Evolutionary conservation across 2,329 filamentous ascomycete species (phyloP).

Genomic region (Xylaria sp.): DNA sequence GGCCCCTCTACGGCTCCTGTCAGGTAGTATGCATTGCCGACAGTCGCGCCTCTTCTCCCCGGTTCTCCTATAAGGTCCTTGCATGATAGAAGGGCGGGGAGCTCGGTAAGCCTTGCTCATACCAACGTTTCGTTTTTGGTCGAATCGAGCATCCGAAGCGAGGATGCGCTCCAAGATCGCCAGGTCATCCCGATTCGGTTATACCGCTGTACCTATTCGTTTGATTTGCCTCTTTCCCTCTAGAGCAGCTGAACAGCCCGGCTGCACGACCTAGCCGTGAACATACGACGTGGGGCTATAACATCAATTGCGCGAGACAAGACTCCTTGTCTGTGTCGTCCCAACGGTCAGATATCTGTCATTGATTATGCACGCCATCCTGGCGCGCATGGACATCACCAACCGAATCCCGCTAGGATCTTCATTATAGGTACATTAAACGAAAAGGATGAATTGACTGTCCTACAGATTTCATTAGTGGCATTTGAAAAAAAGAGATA

Average conservation of each 20-base stretch:
- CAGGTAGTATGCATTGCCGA: slow-evolving; percentile 11
- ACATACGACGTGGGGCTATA: neutral
- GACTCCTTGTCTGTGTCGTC: neutral
- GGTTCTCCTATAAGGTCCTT: slow-evolving; percentile 23
- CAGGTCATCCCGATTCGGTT: slow-evolving; percentile 8
- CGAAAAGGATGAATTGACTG: neutral
- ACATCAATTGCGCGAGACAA: neutral
- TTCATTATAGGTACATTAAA: neutral
- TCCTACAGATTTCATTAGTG: neutral
- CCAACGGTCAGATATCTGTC: neutral
- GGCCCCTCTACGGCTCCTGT: slow-evolving; percentile 4
- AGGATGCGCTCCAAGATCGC: slow-evolving; percentile 1
- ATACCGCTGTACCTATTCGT: slow-evolving; percentile 7
- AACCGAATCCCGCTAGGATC: neutral
- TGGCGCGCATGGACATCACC: neutral
- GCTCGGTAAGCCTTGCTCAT: slow-evolving; percentile 14
- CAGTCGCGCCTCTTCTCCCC: slow-evolving; percentile 1
- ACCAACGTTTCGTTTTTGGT: neutral
- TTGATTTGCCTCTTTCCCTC: neutral
- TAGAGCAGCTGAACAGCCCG: neutral
- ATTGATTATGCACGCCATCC: slow-evolving; percentile 3
- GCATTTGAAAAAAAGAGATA: neutral
- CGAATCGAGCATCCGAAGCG: slow-evolving; percentile 2
- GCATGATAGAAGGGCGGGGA: slow-evolving; percentile 23
- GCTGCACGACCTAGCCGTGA: neutral